Percentiles rank a stretch among this genome's conserved stretches.
These are phyloP conservation scores for Aspergillus jensenii DNA, from an alignment of 2,329 filamentous ascomycete species.

Conservation along the genomic window DNA sequence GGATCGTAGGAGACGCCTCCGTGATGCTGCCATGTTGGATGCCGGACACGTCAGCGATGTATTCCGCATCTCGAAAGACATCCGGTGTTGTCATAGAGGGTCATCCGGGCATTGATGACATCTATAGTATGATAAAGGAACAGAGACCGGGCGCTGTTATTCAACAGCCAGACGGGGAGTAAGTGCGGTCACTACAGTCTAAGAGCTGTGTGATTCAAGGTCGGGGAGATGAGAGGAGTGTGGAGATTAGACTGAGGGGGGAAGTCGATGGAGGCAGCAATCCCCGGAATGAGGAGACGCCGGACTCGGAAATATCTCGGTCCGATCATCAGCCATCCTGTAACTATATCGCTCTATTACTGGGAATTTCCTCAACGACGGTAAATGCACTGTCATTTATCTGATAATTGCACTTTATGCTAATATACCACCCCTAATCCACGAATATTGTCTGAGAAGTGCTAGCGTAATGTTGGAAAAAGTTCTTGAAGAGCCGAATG, in stretches of 20 bases:
- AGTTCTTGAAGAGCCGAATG: conserved; percentile 81
- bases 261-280: neutral
- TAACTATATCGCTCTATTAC: neutral
- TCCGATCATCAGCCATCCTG: neutral
- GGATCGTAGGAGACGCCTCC: conserved; percentile 18
- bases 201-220: neutral
- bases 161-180: neutral
- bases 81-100: conserved; percentile 49
- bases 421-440: conserved; percentile 54
- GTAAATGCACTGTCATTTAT: neutral
- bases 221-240: neutral
- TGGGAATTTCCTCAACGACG: neutral
- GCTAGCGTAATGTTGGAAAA: conserved; percentile 80
- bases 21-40: conserved; percentile 32
- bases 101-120: conserved; percentile 40
- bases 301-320: conserved; percentile 10
- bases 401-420: neutral
- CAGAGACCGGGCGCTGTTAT: neutral
- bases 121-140: conserved; percentile 10
- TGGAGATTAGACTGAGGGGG: neutral
- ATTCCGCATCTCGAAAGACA: conserved; percentile 48
- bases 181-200: neutral
- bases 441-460: conserved; percentile 81
- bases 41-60: conserved; percentile 47
- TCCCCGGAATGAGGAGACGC: neutral